phyloP scores from a whole-genome alignment of 331 rosid genomes.

The Dryas integrifolia region DNA sequence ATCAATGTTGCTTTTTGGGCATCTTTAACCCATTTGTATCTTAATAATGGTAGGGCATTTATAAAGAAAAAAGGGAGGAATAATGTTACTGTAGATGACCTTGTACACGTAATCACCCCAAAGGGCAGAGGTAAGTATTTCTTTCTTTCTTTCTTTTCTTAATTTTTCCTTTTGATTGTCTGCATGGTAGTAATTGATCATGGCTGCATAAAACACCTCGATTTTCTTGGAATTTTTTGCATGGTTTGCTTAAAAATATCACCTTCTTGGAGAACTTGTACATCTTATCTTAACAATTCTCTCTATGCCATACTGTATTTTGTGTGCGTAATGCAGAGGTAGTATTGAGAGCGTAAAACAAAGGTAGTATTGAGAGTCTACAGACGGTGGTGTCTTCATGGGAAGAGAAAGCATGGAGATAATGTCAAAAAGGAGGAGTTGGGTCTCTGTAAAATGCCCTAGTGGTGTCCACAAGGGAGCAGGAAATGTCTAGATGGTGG shows the following conservation, averaged over 20 bases:
- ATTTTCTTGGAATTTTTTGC: neutral
- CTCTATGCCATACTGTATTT: neutral
- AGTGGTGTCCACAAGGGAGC: neutral
- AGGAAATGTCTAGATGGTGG: neutral
- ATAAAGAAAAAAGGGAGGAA: slow-evolving; percentile 85
- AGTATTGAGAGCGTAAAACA: neutral
- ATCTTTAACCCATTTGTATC: slow-evolving; percentile 1
- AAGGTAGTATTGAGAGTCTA: too few species aligned
- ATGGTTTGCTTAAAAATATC: neutral
- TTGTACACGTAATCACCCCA: slow-evolving; percentile 73
- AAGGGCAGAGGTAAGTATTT: slow-evolving; percentile 66
- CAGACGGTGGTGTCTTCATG: neutral
- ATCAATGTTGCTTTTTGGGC: neutral
- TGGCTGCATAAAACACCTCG: neutral
- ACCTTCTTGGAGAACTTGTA: slow-evolving; percentile 3
- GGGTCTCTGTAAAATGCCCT: neutral
- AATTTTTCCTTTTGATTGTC: neutral
- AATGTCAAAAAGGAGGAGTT: too few species aligned
- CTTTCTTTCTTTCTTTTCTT: neutral
- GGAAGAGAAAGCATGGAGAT: neutral
- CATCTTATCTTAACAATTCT: neutral
- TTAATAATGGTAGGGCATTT: slow-evolving; percentile 45
- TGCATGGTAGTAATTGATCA: neutral
- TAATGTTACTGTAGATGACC: slow-evolving; percentile 78
- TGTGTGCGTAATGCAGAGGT: neutral